Base-by-base conservation (phyloP, 106 monocot species). In the Allium cepa region DNA sequence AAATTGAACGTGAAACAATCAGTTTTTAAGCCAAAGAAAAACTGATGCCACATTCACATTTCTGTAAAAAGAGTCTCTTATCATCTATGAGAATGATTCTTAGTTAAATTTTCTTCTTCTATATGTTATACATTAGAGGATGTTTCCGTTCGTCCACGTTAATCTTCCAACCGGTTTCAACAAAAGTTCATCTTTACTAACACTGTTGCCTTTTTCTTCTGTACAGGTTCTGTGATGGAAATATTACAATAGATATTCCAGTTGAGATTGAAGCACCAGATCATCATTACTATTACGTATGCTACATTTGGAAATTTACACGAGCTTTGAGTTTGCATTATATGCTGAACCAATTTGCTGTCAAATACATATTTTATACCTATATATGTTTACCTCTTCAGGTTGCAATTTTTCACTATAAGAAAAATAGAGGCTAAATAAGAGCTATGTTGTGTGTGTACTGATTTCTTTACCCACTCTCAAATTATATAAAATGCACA, bases 281-380 rank as follows among this genome's bases (percentile, higher is more conserved):
- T 17, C 96, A 65, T 27, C 88, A 88, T 53, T 96, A 92, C 71
- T 96, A 96, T 67, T 91, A 96, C 82, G 96, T 96, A 88, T 49
- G 47, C 2, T 9, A 47, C n/a, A 48, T 64, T 46, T 48, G 16
- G 12, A 64, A 15, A n/a, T 64, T 15, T 8, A 64, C 28, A n/a
- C 27, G 4, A 8, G 7, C 17, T 47, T 11, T 15, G 10, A 9
- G 48, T 3, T 17, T 17, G 15, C 45, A 15, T 16, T 47, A 12
- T 63, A 4, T 14, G 36, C 12, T 13, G 14, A 46, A 46, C 4
- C 28, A 47, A 12, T 17, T 17, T 49, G 47, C 18, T 6, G 1
- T 17, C 16, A 49, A 48, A 64, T 16, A 48, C n/a, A 49, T 8
- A 47, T 48, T n/a, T n/a, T n/a, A n/a, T 8, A 22, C 9, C 26